phyloP scores from a whole-genome alignment of 2,329 filamentous ascomycete species.

The Microcyclosporella mali region DNA sequence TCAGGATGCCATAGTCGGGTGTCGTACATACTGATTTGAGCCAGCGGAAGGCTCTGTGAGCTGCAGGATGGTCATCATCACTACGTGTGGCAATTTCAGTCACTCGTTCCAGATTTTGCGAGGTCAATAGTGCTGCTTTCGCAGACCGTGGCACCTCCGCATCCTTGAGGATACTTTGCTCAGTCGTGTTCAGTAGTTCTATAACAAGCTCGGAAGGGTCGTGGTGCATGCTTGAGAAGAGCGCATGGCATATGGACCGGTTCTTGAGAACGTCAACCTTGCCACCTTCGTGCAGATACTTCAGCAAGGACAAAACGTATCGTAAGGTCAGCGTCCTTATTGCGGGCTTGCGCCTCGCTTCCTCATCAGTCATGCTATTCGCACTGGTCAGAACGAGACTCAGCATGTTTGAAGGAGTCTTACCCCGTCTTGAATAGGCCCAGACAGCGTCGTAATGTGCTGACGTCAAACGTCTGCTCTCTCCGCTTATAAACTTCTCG shows the following conservation, averaged over 20 bases:
- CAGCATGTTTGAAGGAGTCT: conserved; percentile 1
- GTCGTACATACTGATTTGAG: conserved; percentile 70
- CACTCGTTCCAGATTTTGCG: conserved; percentile 35
- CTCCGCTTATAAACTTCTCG: conserved; percentile 66
- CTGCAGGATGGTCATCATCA: conserved; percentile 47
- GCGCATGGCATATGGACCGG: conserved; percentile 57
- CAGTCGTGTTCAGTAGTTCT: conserved; percentile 68
- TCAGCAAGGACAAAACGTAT: conserved; percentile 73
- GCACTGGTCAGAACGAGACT: neutral
- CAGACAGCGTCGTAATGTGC: conserved; percentile 73
- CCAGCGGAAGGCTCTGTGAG: conserved; percentile 67
- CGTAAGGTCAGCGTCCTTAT: conserved; percentile 76
- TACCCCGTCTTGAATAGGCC: conserved; percentile 56
- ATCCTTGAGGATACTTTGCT: conserved; percentile 67
- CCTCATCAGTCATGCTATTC: conserved; percentile 45
- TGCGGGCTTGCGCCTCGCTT: conserved; percentile 61
- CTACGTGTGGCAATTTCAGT: conserved; percentile 55
- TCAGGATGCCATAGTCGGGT: conserved; percentile 64
- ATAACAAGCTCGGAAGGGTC: conserved; percentile 70
- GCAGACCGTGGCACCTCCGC: conserved; percentile 63
- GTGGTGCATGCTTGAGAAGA: conserved; percentile 70
- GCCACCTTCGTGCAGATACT: conserved; percentile 66
- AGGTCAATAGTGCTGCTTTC: conserved; percentile 50
- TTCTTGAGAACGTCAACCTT: conserved; percentile 80
- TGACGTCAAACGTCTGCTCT: conserved; percentile 63